Evolutionary conservation across 1,284 basidiomycete species (phyloP), one percentile per base, ranked within the genome.

Genomic region (Marasmius sp.): DNA sequence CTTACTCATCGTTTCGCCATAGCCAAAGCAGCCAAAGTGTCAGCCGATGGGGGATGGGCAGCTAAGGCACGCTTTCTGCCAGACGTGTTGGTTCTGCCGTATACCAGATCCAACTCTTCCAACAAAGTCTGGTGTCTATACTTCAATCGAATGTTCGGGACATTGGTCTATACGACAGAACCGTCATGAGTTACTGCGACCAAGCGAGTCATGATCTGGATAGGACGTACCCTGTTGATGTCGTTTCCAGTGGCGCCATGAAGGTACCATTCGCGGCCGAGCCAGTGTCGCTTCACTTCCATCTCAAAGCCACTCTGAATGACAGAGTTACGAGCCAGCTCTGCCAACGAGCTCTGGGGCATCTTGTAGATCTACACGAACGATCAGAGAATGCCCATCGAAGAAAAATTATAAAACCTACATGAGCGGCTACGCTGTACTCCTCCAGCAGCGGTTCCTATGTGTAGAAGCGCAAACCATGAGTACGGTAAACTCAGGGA

Each of bases 301-400:
- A 98, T 98, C 77, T 99, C 97, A 76, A 98, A 99, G 1, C 97
- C 97, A 66, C 93, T 95, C 74, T 99, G 97, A 58, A 95, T 81
- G 39, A 98, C 97, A 1, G 94, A 96, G 78, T 98, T 99, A 52
- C 97, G 87, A 18, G 97, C 97, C 33, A 99, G 85, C 77, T 99
- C 97, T 52, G 89, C 89, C 5, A 93, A 79, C 1, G 90, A 91
- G 67, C 87, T 89, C 71, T 93, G 91, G 0, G 94, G 93, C 55
- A 97, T 78, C 76, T 97, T 96, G 76, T 96, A 95, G 62, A 97
- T 96, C 89, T 94, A 70, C 51, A 53, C 52, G 60, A 59, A 49
- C 33, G 59, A 18, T 50, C 34, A n/a, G 43, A 39, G 39, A 34
- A 51, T 8, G 20, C 12, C 7, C 11, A n/a, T 33, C 14, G 18